Evolutionary conservation across 1,139 yeast species (phyloP).

Genomic region (Taphrina populina): DNA sequence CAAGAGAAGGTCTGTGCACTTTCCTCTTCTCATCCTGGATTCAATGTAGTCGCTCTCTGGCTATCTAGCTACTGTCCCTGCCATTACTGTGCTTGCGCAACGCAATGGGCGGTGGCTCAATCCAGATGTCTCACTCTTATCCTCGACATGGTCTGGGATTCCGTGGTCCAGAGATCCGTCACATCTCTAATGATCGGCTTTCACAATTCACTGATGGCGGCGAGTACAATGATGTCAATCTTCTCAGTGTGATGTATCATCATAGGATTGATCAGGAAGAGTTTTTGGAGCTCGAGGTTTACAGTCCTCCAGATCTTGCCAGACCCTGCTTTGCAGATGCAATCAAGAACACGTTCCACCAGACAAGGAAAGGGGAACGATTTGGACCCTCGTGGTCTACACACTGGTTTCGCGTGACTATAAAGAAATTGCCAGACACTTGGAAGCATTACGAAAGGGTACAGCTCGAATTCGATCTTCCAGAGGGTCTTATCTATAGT

Average conservation of each 20-base stretch:
- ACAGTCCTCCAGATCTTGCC: not conserved
- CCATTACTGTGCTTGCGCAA: no score
- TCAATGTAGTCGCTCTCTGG: no score
- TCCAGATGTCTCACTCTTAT: not conserved
- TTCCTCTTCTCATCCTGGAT: no score
- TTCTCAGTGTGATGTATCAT: slow-evolving; percentile 7
- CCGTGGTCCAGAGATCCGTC: slow-evolving; percentile 9
- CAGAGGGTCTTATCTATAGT: slow-evolving; percentile 78
- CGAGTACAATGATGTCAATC: slow-evolving; percentile 9
- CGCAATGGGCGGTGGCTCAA: not conserved
- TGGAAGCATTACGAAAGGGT: slow-evolving; percentile 53
- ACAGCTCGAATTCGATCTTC: slow-evolving; percentile 80
- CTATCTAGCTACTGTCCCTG: no score
- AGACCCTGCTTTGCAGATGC: slow-evolving; percentile 14
- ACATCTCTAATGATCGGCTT: slow-evolving; percentile 8
- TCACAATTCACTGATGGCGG: not conserved
- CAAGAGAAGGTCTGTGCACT: no score
- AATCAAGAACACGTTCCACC: not conserved
- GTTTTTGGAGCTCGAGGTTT: slow-evolving; percentile 3
- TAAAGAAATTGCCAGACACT: slow-evolving; percentile 65
- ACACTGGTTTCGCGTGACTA: slow-evolving; percentile 78
- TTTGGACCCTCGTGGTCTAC: slow-evolving; percentile 96
- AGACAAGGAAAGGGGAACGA: slow-evolving; percentile 62
- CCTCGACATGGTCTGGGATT: not conserved
- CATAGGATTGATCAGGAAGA: not conserved